Conservation (phyloP, 2,329 filamentous ascomycete species). For the Tolypocladium pustulatum region DNA sequence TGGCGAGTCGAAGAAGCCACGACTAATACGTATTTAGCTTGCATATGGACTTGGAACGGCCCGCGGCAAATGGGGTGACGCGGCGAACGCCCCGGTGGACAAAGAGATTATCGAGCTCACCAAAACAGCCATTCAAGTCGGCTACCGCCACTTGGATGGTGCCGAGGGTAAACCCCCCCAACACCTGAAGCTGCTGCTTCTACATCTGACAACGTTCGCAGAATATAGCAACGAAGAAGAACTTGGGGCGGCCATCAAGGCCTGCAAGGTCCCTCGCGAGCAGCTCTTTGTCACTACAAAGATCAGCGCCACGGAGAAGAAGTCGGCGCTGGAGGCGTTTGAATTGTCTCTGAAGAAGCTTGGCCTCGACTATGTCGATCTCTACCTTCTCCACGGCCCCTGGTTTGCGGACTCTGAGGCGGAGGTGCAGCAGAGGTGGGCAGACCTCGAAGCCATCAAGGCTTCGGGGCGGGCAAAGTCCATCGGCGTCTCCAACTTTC, state of each 20-base stretch:
- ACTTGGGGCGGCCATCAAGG: constrained; percentile 61
- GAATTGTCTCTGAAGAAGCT: constrained; percentile 52
- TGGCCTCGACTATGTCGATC: constrained; percentile 60
- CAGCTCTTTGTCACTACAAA: constrained; percentile 61
- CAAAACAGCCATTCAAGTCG: constrained; percentile 55
- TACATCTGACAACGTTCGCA: constrained; percentile 12
- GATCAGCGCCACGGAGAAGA: constrained; percentile 28
- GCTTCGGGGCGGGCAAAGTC: constrained; percentile 53
- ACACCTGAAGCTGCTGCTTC: background rate
- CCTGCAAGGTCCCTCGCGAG: constrained; percentile 51
- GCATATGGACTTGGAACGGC: constrained; percentile 66
- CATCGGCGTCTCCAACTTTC: constrained; percentile 73
- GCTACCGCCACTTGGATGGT: constrained; percentile 64
- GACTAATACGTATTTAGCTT: constrained; percentile 31
- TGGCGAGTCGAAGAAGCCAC: no score
- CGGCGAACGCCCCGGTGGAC: constrained; percentile 38
- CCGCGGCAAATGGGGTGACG: constrained; percentile 32
- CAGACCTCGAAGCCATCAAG: constrained; percentile 54
- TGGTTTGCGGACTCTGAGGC: constrained; percentile 37
- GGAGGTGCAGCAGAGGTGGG: constrained; percentile 49
- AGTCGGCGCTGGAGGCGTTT: constrained; percentile 39
- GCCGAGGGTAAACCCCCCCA: constrained; percentile 46
- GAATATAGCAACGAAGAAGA: constrained; percentile 58
- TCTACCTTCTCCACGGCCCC: constrained; percentile 55
- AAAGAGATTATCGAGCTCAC: constrained; percentile 36